Base-by-base conservation (phyloP, 805 yeast species). In the Kazachstania psychrophila region DNA sequence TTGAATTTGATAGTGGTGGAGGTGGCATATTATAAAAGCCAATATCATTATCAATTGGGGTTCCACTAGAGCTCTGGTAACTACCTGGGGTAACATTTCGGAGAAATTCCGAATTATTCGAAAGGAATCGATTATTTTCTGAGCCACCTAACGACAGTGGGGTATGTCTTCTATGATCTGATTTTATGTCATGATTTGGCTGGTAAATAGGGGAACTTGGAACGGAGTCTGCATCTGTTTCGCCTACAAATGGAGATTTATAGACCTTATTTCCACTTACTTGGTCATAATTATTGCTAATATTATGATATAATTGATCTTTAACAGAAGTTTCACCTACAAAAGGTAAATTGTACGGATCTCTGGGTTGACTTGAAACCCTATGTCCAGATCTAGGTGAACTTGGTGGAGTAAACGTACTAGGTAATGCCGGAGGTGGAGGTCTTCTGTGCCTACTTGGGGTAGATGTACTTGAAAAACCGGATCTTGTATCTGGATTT, bases 341-440 rank as follows among this genome's bases (percentile, higher is more conserved):
- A 26, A 47, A 45, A 7, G 51, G 52, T 6, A 52, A 48, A 19
- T 28, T 40, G 28, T 45, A 41, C 6, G 14, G 11, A 15, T 30
- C 18, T 8, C 39, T 41, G 7, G 14, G n/a, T n/a, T 30, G 15
- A 22, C 14, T 15, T 7, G 7, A 13, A 12, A 5, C 7, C n/a
- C 11, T 22, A 22, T 31, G 6, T 13, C 3, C 13, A 13, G 7
- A 9, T 3, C 15, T 8, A 4, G 34, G 33, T 5, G 19, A 24
- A 19, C 12, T 9, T 13, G 42, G 42, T 4, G 46, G 26, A 5
- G 31, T 16, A 1, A 42, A 41, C 2, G 43, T 32, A 2, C 31
- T 38, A 6, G 48, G 41, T 6, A 44, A 15, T 10, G 43, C 39
- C 1, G 60, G 57, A 11, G 58, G 54, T 10, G 56, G 52, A 10